A percentile compares a stretch with the other conserved stretches of the same genome.
Evolutionary conservation across 352 stramenopile genomes (phyloP).

Genomic region (Pythium phragmiticola): DNA sequence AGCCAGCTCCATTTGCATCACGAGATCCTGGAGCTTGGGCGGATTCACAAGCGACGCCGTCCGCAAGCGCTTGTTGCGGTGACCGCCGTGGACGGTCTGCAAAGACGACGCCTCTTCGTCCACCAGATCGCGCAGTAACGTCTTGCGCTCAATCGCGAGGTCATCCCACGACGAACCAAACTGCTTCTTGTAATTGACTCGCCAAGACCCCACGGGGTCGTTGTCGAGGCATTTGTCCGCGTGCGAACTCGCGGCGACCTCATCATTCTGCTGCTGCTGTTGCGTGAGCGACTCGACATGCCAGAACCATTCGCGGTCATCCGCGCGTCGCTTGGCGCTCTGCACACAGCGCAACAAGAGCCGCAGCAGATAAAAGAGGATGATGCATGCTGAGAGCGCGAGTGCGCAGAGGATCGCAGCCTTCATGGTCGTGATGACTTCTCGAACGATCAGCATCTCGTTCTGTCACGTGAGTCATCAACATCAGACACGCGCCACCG

Average conservation of each 20-base stretch:
- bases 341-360: constrained; percentile 68
- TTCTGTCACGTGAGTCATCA: constrained; percentile 36
- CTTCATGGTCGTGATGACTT: constrained; percentile 89
- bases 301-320: constrained; percentile 79
- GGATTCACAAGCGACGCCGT: constrained; percentile 21
- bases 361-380: constrained; percentile 69
- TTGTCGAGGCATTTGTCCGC: neutral
- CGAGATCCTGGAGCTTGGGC: constrained; percentile 18
- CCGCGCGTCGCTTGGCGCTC: constrained; percentile 67
- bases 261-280: constrained; percentile 14
- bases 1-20: constrained; percentile 23
- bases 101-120: constrained; percentile 25
- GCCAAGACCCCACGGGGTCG: constrained; percentile 30
- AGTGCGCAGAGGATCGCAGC: constrained; percentile 75
- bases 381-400: constrained; percentile 65
- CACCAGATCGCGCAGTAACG: constrained; percentile 61
- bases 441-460: constrained; percentile 73
- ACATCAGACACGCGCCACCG: neutral
- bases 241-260: constrained; percentile 18
- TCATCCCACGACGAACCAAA: constrained; percentile 82
- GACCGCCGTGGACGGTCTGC: constrained; percentile 34
- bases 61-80: constrained; percentile 18
- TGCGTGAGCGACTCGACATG: constrained; percentile 42
- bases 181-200: constrained; percentile 69
- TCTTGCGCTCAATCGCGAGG: constrained; percentile 75